phyloP scores from a whole-genome alignment of 495 filamentous ascomycete species.

The Tuber magnatum region DNA sequence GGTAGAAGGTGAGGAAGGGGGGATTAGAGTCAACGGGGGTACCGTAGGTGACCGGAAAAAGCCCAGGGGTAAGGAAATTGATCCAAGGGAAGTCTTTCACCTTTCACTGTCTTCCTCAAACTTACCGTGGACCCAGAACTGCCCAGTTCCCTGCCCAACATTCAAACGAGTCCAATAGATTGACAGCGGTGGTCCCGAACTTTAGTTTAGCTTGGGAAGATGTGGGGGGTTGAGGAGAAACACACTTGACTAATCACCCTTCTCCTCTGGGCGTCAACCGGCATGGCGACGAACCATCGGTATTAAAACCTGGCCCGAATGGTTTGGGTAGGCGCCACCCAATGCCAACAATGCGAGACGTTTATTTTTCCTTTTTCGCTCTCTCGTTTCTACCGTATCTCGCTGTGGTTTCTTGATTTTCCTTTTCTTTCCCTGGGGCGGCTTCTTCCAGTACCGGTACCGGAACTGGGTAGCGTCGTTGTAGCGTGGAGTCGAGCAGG shows the following conservation, averaged over 20 bases:
- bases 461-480: not conserved
- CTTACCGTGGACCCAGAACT: not conserved
- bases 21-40: not conserved
- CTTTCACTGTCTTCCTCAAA: not conserved
- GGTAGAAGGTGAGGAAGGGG: not conserved
- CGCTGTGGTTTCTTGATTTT: not conserved
- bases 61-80: not conserved
- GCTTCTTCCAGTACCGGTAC: not conserved
- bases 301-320: not conserved
- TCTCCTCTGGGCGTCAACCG: not conserved
- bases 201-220: not conserved
- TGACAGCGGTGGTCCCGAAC: not conserved
- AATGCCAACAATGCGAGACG: not conserved
- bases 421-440: not conserved
- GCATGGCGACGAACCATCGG: not conserved
- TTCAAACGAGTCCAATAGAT: not conserved
- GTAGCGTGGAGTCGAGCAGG: not conserved
- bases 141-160: not conserved
- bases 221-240: not conserved
- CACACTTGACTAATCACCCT: not conserved
- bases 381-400: not conserved
- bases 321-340: not conserved
- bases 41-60: not conserved
- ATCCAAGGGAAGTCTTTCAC: not conserved
- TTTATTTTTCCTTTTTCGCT: not conserved